Conservation (phyloP, 164 flowering plant genomes). For the grape (Vitis vinifera) region DNA sequence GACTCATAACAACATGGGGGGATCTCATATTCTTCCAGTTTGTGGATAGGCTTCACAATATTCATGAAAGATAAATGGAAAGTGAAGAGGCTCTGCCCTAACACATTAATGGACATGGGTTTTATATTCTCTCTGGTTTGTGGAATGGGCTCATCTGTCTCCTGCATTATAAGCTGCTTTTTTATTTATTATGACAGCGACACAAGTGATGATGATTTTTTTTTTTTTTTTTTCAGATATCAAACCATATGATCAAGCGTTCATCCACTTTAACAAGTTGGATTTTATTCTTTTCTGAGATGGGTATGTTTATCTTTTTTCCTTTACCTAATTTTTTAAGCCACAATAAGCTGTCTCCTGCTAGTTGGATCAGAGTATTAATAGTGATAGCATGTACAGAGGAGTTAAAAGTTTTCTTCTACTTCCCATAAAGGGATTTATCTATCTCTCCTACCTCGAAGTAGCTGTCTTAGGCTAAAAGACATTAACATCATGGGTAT, state of each 20-base stretch:
- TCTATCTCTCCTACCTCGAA: constrained; percentile 2
- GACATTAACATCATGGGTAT: constrained; percentile 8
- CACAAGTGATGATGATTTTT: not conserved
- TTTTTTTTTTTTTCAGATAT: not conserved
- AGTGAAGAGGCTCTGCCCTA: constrained; percentile 6
- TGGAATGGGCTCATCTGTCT: constrained; percentile 17
- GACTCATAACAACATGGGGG: too few species aligned
- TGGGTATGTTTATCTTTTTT: not conserved
- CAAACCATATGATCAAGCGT: not conserved
- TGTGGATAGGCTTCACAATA: too few species aligned
- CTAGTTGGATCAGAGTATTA: not conserved
- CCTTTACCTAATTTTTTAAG: not conserved
- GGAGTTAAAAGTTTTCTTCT: not conserved
- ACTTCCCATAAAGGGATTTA: not conserved
- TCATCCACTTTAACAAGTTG: not conserved
- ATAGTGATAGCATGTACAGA: not conserved
- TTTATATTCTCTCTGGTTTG: not conserved
- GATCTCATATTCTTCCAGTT: too few species aligned
- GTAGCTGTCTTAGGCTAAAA: constrained; percentile 7
- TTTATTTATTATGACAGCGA: constrained; percentile 8
- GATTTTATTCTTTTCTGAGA: constrained; percentile 2
- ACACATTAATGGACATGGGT: constrained; percentile 8
- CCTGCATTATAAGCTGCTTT: constrained; percentile 6
- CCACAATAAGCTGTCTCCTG: constrained; percentile 9
- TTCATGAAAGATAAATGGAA: not conserved